These are phyloP conservation scores for Wickerhamomyces mucosus DNA, from an alignment of 805 yeast species.

Conservation along the genomic window DNA sequence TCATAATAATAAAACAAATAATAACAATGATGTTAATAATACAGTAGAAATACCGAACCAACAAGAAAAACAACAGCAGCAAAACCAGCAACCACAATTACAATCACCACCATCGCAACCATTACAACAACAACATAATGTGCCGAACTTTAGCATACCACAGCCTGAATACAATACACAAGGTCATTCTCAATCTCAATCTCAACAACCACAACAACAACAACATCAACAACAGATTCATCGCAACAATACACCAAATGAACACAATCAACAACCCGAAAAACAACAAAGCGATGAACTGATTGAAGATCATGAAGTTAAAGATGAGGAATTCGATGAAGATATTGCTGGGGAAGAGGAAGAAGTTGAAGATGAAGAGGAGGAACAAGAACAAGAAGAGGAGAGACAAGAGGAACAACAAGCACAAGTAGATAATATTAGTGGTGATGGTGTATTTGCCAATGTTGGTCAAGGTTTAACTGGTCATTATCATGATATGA, in stretches of 20 bases:
- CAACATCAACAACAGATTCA: conserved; percentile 2
- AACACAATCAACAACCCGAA: conserved; percentile 4
- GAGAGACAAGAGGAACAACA: conserved; percentile 21
- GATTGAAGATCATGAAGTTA: conserved; percentile 3
- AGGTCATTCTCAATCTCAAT: conserved; percentile 3
- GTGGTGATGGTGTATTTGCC: conserved; percentile 58
- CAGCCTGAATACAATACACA: conserved; percentile 5
- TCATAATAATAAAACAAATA: too few relatives aligned
- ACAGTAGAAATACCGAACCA: too few relatives aligned
- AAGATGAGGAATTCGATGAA: not conserved
- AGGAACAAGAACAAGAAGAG: conserved; percentile 16
- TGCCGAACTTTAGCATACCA: conserved; percentile 3
- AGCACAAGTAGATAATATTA: conserved; percentile 24
- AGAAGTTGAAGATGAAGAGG: conserved; percentile 21
- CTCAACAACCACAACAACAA: conserved; percentile 3
- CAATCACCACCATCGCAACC: not conserved
- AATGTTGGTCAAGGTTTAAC: conserved; percentile 90
- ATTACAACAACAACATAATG: conserved; percentile 4
- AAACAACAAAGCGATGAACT: too few relatives aligned
- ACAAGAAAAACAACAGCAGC: too few relatives aligned
- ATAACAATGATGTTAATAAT: too few relatives aligned
- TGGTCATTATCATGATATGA: conserved; percentile 74
- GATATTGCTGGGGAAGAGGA: conserved; percentile 8
- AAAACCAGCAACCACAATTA: conserved; percentile 4
- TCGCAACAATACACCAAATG: not conserved